Percentiles rank a stretch among this genome's conserved stretches.
Evolutionary conservation across 2,329 filamentous ascomycete species (phyloP).

Genomic region (Ophiocordyceps camponoti-saundersi): DNA sequence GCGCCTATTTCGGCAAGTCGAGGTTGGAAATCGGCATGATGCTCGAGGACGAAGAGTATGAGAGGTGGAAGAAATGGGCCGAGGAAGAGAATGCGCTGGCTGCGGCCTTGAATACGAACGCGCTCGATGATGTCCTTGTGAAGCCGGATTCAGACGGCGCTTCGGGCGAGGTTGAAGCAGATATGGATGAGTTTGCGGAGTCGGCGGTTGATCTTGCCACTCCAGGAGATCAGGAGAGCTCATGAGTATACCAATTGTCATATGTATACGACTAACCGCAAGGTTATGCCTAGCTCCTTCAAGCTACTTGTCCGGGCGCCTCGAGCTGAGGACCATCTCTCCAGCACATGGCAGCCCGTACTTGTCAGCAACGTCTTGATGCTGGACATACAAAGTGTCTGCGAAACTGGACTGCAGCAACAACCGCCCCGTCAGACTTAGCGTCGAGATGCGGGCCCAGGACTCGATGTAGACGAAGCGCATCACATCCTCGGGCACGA

Average conservation of each 20-base stretch:
- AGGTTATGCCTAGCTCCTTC: not conserved
- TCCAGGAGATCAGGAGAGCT: not conserved
- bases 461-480: slow-evolving; percentile 78
- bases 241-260: not conserved
- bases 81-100: slow-evolving; percentile 17
- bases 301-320: slow-evolving; percentile 7
- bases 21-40: slow-evolving; percentile 62
- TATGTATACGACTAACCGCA: not conserved
- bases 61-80: slow-evolving; percentile 78
- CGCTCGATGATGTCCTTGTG: no score
- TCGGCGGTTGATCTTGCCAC: not conserved
- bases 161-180: slow-evolving; percentile 6
- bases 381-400: slow-evolving; percentile 72
- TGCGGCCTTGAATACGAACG: no score
- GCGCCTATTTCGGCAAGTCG: slow-evolving; percentile 74
- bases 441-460: slow-evolving; percentile 66
- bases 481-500: slow-evolving; percentile 37
- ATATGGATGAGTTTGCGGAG: not conserved
- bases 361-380: slow-evolving; percentile 41
- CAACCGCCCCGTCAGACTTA: slow-evolving; percentile 74
- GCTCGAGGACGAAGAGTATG: slow-evolving; percentile 64
- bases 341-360: slow-evolving; percentile 21
- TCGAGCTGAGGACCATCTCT: slow-evolving; percentile 22
- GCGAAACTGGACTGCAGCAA: slow-evolving; percentile 47
- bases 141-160: no score